These are phyloP conservation scores for Plasmopara halstedii DNA, from an alignment of 352 stramenopile species.

Conservation along the genomic window DNA sequence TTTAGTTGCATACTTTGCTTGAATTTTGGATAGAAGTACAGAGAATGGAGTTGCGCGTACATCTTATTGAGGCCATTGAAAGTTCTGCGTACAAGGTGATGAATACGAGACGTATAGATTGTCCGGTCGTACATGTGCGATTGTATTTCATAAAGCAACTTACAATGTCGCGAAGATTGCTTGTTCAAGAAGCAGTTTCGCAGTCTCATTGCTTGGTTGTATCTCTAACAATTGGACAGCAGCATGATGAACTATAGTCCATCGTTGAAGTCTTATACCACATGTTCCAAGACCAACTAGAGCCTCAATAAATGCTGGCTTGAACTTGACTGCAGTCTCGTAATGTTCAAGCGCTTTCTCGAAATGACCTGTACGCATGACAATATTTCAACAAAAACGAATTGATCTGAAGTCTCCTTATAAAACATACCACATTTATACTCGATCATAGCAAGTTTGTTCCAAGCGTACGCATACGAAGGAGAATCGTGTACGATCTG, in stretches of 20 bases:
- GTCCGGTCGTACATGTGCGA: too few relatives aligned
- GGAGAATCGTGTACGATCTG: constrained; percentile 40
- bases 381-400: neutral
- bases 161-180: constrained; percentile 50
- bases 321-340: constrained; percentile 51
- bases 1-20: too few relatives aligned
- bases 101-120: too few relatives aligned
- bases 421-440: constrained; percentile 40
- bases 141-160: neutral
- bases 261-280: constrained; percentile 55
- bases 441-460: constrained; percentile 63
- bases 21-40: too few relatives aligned
- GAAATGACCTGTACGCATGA: constrained; percentile 40
- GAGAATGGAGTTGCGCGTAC: too few relatives aligned
- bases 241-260: constrained; percentile 47
- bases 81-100: too few relatives aligned
- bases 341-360: constrained; percentile 46
- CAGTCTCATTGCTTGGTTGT: constrained; percentile 60
- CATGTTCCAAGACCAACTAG: constrained; percentile 70
- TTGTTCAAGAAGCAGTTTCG: constrained; percentile 55
- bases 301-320: constrained; percentile 63
- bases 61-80: too few relatives aligned
- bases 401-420: neutral
- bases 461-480: constrained; percentile 62
- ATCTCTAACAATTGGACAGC: constrained; percentile 48